Base-by-base conservation (phyloP, 2,329 filamentous ascomycete species). In the Fusarium poae region DNA sequence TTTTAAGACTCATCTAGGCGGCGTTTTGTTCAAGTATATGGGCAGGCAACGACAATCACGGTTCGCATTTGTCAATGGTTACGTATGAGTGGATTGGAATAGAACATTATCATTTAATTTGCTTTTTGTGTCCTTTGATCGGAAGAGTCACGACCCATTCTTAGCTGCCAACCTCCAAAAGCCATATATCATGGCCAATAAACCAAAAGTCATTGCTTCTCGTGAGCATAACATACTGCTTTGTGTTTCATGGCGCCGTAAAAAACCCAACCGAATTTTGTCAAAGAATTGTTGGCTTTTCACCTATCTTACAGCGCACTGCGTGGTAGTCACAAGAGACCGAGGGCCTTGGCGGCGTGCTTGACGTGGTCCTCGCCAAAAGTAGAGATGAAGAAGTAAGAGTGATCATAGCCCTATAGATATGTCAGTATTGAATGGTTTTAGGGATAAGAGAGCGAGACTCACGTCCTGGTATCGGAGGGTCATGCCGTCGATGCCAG, bases 351-450 rank as follows among this genome's bases (percentile, higher is more conserved):
- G 71, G 94, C 95, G 63, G 94, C 94, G 82, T 97, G 93, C 75
- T 93, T 90, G 72, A 98, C 87, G 80, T 99, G 96, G 74, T 98
- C 94, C 75, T 92, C 91, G 43, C 91, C 88, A 78, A 99, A 99
- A 18, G 89, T 89, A 35, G 94, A 91, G 84, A 99, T 97, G 81
- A 97, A 97, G 82, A 89, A 99, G 83, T 99, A 99, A 67, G 93
- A 97, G 82, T 99, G 96, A 79, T 99, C 96, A 77, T 99, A 98
- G 66, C 90, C 94, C 82, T 92, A 7, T 5, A 37, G 7, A 13
- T 30, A 10, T 53, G 20, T 56, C 15, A 57, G 44, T 12, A 27
- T 21, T 13, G 29, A 6, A n/a, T n/a, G n/a, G 7, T n/a, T 8
- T 21, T 21, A 20, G 7, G 2, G n/a, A 7, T 13, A 13, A 30